Percentiles rank a stretch among this genome's conserved stretches.
These are phyloP conservation scores for Eutrema salsugineum DNA, from an alignment of 441 rosid genomes.

Conservation along the genomic window DNA sequence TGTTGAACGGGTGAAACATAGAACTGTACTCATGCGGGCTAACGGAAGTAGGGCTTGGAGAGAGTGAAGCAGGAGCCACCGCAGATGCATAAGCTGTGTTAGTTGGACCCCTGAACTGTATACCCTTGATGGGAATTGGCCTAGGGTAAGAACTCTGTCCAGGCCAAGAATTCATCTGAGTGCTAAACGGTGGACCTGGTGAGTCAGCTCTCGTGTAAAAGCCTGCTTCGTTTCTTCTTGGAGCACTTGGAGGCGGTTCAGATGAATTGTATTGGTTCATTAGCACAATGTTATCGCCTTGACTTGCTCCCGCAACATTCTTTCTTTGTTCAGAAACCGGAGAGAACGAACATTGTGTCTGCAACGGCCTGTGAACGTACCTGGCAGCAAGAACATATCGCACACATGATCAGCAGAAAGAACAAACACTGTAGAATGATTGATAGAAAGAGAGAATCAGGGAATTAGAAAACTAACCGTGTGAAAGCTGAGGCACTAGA, in stretches of 20 bases:
- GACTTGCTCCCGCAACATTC: constrained; percentile 27
- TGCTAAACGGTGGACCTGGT: constrained; percentile 40
- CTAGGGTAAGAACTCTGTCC: constrained; percentile 42
- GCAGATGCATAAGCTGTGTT: constrained; percentile 39
- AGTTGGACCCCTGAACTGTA: constrained; percentile 29
- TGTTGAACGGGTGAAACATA: constrained; percentile 32
- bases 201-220: constrained; percentile 31
- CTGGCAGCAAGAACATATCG: constrained; percentile 38
- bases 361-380: constrained; percentile 49
- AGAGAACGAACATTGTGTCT: constrained; percentile 36
- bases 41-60: constrained; percentile 51
- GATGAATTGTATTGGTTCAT: constrained; percentile 33
- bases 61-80: constrained; percentile 40
- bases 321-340: constrained; percentile 33
- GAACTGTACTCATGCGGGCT: constrained; percentile 49
- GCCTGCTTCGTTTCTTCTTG: constrained; percentile 38
- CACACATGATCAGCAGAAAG: neutral
- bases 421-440: neutral
- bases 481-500: constrained; percentile 84
- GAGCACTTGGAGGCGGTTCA: constrained; percentile 42
- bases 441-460: neutral
- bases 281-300: constrained; percentile 24
- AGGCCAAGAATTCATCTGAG: constrained; percentile 36
- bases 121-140: constrained; percentile 37
- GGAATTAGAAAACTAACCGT: constrained; percentile 42